Conservation (phyloP, 1,284 basidiomycete species). For the Mycena sp. region DNA sequence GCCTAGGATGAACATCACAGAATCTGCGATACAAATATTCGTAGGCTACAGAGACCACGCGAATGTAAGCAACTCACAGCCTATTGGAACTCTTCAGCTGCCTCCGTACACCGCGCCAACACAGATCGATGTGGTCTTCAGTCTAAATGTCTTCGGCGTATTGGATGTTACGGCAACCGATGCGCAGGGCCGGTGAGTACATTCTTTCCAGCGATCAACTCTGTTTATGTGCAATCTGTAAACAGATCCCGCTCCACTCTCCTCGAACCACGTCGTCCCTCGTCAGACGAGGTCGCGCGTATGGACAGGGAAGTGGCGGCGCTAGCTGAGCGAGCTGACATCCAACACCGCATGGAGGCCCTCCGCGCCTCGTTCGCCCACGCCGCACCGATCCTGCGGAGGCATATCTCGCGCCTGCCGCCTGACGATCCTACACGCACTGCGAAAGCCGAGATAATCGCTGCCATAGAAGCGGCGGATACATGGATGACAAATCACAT, state of each 20-base stretch:
- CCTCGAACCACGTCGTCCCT: not conserved
- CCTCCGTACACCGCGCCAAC: not conserved
- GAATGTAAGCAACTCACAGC: slow-evolving; percentile 1
- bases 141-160: not conserved
- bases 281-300: not conserved
- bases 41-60: no score
- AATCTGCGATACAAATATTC: no score
- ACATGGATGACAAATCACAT: not conserved
- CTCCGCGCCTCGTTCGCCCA: not conserved
- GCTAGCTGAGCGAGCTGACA: not conserved
- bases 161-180: slow-evolving; percentile 4
- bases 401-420: not conserved
- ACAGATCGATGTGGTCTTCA: not conserved
- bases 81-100: not conserved
- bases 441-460: not conserved
- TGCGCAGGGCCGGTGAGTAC: not conserved
- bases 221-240: not conserved
- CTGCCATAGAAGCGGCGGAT: not conserved
- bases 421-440: not conserved
- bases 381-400: not conserved
- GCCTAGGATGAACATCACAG: no score
- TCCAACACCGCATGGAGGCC: not conserved
- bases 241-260: not conserved
- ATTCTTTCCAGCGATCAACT: not conserved
- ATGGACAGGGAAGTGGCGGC: not conserved